Evolutionary conservation across 768 basidiomycete genomes (phyloP), one percentile per base, ranked within the genome.

Genomic region (Lentinula sp.): DNA sequence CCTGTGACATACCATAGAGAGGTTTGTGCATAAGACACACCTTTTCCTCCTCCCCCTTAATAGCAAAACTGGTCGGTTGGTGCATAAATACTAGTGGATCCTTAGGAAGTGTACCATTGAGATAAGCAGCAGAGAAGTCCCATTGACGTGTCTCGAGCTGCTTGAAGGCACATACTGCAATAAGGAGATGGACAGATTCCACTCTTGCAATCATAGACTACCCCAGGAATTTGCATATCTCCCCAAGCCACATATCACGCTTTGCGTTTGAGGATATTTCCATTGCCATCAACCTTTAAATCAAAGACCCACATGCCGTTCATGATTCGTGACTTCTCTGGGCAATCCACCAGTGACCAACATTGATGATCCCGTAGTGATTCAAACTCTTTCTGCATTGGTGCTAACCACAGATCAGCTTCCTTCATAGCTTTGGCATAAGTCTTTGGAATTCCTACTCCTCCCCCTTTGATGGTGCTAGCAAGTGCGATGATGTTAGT

Each of bases 191-290:
- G n/a, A n/a, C n/a, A n/a, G n/a, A n/a, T n/a, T n/a, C n/a, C n/a
- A n/a, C n/a, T n/a, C n/a, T n/a, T n/a, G n/a, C n/a, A n/a, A n/a
- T n/a, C n/a, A n/a, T 57, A 15, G 63, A 52, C 35, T 34, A 64
- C 42, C 5, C 76, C 72, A 4, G 65, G 65, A 4, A 65, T 59
- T 58, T 76, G 74, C 1, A 63, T 52, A 63, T 68, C 75, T 0
- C 75, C 74, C 31, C 68, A 66, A 3, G 71, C 70, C 13, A 69
- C 66, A 28, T 52, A 62, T 50, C 50, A 9, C 1, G 57, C 57
- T 59, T 77, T 75, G 63, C 69, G 65, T 1, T 65, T 58, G 1
- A 54, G 45, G 35, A 73, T 55, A 0, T 53, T 59, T 11, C 74
- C 73, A 6, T 64, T 35, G 7, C 61, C 62, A 50, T 74, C 67